A percentile compares a stretch with the other conserved stretches of the same genome.
Evolutionary conservation across 768 basidiomycete species (phyloP).

Genomic region (Auricularia heimuer): DNA sequence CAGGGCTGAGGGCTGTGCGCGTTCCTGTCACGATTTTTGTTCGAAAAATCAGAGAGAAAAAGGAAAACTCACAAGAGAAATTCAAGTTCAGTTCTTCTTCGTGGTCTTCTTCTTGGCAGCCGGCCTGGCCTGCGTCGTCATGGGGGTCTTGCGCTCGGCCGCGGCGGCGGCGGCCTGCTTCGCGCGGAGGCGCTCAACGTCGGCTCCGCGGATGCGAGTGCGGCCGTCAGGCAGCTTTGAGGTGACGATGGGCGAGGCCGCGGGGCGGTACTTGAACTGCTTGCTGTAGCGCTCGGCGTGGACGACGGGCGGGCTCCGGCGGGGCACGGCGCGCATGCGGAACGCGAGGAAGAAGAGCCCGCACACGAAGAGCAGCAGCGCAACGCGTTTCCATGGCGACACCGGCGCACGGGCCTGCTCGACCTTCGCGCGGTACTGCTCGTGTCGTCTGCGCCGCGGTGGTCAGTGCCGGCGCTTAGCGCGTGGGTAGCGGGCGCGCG

Average conservation of each 20-base stretch:
- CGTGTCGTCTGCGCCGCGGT: no score
- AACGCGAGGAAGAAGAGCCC: constrained; percentile 37
- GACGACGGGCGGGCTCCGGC: constrained; percentile 36
- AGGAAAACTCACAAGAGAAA: no score
- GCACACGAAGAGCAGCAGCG: constrained; percentile 31
- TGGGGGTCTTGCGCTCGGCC: background rate
- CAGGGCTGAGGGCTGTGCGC: no score
- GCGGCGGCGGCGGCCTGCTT: background rate
- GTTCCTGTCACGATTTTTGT: no score
- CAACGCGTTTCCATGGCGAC: constrained; percentile 36
- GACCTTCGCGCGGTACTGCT: no score
- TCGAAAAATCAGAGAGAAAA: no score
- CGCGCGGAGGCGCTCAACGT: background rate
- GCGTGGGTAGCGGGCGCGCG: no score
- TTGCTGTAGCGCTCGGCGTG: constrained; percentile 74
- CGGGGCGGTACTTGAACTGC: constrained; percentile 72
- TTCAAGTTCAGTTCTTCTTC: no score
- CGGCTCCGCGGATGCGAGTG: constrained; percentile 58
- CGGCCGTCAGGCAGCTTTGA: constrained; percentile 66
- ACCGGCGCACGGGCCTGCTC: constrained; percentile 15
- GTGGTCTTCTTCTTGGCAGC: no score
- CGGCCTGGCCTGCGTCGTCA: background rate
- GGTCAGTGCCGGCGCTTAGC: no score
- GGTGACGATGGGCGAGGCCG: constrained; percentile 75
- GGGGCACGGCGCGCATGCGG: constrained; percentile 22